Evolutionary conservation across 306 rosid species (phyloP).

Genomic region (Cucumis hystrix): DNA sequence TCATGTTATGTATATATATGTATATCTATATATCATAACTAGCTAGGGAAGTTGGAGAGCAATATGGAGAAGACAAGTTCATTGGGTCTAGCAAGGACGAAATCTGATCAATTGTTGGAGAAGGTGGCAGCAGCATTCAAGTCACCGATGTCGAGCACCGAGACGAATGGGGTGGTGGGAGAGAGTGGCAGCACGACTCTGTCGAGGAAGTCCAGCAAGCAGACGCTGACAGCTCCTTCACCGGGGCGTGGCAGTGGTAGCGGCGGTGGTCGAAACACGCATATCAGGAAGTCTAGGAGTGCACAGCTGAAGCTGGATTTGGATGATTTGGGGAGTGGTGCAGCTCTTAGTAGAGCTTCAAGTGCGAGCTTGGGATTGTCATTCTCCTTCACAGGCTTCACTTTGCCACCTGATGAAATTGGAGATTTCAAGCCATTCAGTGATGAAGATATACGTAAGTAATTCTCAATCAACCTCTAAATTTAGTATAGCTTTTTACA

Average conservation of each 20-base stretch:
- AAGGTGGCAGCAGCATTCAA: conserved; percentile 35
- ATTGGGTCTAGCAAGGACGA: conserved; percentile 34
- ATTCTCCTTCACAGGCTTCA: conserved; percentile 86
- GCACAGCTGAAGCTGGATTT: conserved; percentile 73
- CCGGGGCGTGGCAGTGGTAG: conserved; percentile 35
- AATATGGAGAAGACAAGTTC: conserved; percentile 42
- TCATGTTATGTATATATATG: neutral
- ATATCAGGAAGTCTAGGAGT: conserved; percentile 79
- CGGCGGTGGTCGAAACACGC: conserved; percentile 42
- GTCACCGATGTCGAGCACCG: conserved; percentile 30
- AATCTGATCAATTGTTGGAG: conserved; percentile 72
- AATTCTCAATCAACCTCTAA: neutral
- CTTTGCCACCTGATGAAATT: conserved; percentile 74
- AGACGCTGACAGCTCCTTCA: conserved; percentile 30
- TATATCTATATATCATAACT: neutral
- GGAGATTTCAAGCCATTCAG: conserved; percentile 72
- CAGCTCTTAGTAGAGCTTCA: conserved; percentile 86
- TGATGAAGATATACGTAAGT: conserved; percentile 81
- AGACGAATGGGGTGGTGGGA: neutral
- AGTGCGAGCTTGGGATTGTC: conserved; percentile 96
- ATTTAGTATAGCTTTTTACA: neutral
- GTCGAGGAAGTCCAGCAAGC: conserved; percentile 68
- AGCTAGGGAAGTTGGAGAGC: neutral
- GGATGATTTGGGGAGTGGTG: conserved; percentile 67
- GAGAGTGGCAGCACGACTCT: conserved; percentile 21